Evolutionary conservation across 495 filamentous ascomycete species (phyloP).

Genomic region (Rostrohypoxylon terebratum): DNA sequence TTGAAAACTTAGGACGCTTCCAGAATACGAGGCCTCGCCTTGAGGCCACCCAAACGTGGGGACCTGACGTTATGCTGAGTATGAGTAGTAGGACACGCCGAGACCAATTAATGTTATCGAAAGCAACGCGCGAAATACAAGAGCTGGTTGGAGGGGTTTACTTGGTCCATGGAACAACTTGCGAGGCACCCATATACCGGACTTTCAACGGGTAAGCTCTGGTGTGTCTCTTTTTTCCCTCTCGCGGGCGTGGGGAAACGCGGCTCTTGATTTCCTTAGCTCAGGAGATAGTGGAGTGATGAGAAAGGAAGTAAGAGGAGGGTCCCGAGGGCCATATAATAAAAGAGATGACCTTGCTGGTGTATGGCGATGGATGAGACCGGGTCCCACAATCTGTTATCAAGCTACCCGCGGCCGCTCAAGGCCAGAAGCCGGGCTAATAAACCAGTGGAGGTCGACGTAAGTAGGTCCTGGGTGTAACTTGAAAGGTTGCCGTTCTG

Average conservation of each 20-base stretch:
- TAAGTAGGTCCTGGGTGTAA: constrained; percentile 22
- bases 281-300: constrained; percentile 1
- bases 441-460: constrained; percentile 15
- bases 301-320: constrained; percentile 26
- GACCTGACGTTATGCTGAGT: constrained; percentile 24
- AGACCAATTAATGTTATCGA: constrained; percentile 46
- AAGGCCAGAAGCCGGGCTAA: constrained; percentile 29
- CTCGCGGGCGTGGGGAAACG: constrained; percentile 30
- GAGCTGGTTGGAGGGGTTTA: constrained; percentile 38
- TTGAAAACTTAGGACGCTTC: constrained; percentile 37
- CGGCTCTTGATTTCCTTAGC: constrained; percentile 15
- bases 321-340: constrained; percentile 35
- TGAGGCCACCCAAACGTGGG: constrained; percentile 28
- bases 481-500: constrained; percentile 23
- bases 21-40: constrained; percentile 24
- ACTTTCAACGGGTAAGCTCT: constrained; percentile 3
- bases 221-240: background rate
- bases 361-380: constrained; percentile 36
- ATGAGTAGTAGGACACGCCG: constrained; percentile 25
- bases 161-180: constrained; percentile 49
- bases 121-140: constrained; percentile 43
- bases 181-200: constrained; percentile 34
- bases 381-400: constrained; percentile 41
- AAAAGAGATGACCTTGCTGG: constrained; percentile 26
- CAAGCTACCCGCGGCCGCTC: constrained; percentile 36